These are phyloP conservation scores for Ophiostoma perfectum DNA, from an alignment of 2,329 filamentous ascomycete genomes.

Conservation along the genomic window DNA sequence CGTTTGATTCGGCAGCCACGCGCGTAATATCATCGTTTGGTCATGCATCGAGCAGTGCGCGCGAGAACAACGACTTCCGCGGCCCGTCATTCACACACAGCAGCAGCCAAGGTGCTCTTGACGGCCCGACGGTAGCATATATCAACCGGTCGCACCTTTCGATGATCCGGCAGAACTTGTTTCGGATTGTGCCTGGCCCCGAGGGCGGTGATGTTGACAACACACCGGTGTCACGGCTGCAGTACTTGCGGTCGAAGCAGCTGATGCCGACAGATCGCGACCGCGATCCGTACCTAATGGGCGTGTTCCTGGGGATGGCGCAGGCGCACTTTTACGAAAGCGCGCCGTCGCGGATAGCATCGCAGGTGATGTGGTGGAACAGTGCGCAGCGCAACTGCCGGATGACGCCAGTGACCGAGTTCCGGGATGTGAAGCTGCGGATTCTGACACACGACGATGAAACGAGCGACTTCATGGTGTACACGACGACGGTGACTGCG, in stretches of 20 bases:
- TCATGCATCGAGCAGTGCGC: conserved; percentile 22
- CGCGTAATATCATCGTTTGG: conserved; percentile 33
- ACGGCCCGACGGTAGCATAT: conserved; percentile 41
- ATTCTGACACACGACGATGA: conserved; percentile 48
- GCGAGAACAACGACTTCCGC: conserved; percentile 20
- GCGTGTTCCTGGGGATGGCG: conserved; percentile 52
- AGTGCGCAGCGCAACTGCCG: conserved; percentile 16
- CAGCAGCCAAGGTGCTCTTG: conserved; percentile 25
- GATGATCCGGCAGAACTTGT: conserved; percentile 44
- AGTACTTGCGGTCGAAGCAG: conserved; percentile 43
- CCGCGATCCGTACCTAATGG: conserved; percentile 49
- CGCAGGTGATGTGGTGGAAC: conserved; percentile 29
- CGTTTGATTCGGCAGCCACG: conserved; percentile 36
- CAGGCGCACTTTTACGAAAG: conserved; percentile 48
- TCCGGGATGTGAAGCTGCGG: conserved; percentile 46
- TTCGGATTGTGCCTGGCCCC: conserved; percentile 42
- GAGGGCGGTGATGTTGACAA: conserved; percentile 37
- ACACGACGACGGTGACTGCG: conserved; percentile 45
- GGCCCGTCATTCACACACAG: conserved; percentile 25
- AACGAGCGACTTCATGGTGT: conserved; percentile 48
- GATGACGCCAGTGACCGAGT: conserved; percentile 28
- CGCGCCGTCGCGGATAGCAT: conserved; percentile 23
- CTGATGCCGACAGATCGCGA: conserved; percentile 45
- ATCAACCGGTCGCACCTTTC: conserved; percentile 45
- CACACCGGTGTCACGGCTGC: conserved; percentile 44